These are phyloP conservation scores for Heteromeles arbutifolia DNA, from an alignment of 306 rosid species.

Conservation along the genomic window DNA sequence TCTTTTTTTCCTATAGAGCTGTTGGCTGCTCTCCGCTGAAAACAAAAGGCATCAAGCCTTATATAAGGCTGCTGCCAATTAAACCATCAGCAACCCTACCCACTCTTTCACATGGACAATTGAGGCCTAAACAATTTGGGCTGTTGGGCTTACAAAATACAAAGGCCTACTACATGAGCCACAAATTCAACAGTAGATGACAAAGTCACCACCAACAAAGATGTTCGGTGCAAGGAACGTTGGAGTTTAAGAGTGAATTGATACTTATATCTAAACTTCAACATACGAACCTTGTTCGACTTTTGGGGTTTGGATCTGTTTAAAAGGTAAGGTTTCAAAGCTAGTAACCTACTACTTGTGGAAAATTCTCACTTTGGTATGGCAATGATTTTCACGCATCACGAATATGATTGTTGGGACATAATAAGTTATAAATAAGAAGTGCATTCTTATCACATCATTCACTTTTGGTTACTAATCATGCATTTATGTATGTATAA, in stretches of 20 bases:
- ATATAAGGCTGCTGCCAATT: too few species aligned
- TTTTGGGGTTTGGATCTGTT: neutral
- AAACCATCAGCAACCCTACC: too few species aligned
- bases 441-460: neutral
- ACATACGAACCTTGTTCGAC: neutral
- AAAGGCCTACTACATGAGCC: too few species aligned
- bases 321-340: neutral
- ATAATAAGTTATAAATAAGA: slow-evolving; percentile 5
- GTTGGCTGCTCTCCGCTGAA: too few species aligned
- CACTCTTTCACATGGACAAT: too few species aligned
- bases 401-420: slow-evolving; percentile 20
- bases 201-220: neutral
- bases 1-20: too few species aligned
- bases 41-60: too few species aligned
- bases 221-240: neutral
- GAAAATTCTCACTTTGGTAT: neutral
- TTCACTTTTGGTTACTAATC: neutral
- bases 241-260: neutral
- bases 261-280: neutral
- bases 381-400: neutral
- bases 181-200: too few species aligned
- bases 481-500: neutral
- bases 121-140: too few species aligned
- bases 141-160: too few species aligned
- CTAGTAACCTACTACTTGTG: slow-evolving; percentile 6